Conservation (phyloP, 352 stramenopile genomes). For the Pythium rhizo-oryzae region DNA sequence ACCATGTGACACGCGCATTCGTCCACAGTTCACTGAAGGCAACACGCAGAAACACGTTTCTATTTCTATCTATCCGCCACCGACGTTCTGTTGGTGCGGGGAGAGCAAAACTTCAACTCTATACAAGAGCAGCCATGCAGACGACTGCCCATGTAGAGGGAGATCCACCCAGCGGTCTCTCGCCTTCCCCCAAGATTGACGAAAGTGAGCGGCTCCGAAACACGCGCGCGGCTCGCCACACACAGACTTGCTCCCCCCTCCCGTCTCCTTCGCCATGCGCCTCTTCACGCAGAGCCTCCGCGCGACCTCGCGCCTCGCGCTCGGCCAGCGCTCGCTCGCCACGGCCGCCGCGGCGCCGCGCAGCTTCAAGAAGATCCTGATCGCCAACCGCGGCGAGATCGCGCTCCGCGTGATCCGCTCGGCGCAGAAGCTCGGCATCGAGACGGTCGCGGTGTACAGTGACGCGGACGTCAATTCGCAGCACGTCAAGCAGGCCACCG, state of each 20-base stretch:
- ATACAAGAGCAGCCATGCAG: slow-evolving; percentile 27
- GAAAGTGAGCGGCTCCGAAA: slow-evolving; percentile 15
- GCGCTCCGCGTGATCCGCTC: slow-evolving; percentile 86
- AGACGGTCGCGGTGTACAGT: slow-evolving; percentile 92
- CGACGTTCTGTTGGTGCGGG: slow-evolving; percentile 1
- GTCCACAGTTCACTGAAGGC: slow-evolving; percentile 21
- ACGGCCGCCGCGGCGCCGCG: slow-evolving; percentile 31
- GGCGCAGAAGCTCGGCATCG: slow-evolving; percentile 84
- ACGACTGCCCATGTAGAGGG: slow-evolving; percentile 26
- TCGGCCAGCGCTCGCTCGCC: slow-evolving; percentile 31
- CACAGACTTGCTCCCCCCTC: background rate
- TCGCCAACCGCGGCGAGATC: slow-evolving; percentile 93
- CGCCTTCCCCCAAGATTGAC: slow-evolving; percentile 1
- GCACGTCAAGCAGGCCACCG: slow-evolving; percentile 75
- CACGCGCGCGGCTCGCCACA: background rate
- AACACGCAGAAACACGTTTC: slow-evolving; percentile 26
- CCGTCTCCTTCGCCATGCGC: slow-evolving; percentile 13
- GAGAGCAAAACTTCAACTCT: slow-evolving; percentile 32
- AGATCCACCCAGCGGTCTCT: background rate
- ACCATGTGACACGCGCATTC: slow-evolving; percentile 23
- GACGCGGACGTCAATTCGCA: slow-evolving; percentile 83
- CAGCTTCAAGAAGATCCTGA: slow-evolving; percentile 89
- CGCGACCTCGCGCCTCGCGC: slow-evolving; percentile 15
- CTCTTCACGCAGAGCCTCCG: slow-evolving; percentile 27
- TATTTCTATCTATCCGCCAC: slow-evolving; percentile 19